Evolutionary conservation across 2,329 filamentous ascomycete species (phyloP).

Genomic region (Fusarium nurragi): DNA sequence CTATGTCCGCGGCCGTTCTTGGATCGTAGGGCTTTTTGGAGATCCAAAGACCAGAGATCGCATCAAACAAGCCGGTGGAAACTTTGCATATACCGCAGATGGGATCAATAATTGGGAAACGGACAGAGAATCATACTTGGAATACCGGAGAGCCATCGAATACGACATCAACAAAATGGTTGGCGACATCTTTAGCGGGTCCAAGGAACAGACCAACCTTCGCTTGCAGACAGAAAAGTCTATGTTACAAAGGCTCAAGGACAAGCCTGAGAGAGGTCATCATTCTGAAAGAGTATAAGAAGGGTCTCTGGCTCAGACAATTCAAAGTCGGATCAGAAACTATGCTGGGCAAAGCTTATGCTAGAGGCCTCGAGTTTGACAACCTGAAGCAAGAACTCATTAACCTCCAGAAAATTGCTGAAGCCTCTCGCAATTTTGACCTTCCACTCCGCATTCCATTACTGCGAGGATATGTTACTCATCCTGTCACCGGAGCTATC

Average conservation of each 20-base stretch:
- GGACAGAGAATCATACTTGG: constrained; percentile 6
- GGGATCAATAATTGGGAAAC: constrained; percentile 7
- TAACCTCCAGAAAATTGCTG: neutral
- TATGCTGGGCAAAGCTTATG: neutral
- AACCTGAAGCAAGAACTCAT: neutral
- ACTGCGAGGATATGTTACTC: neutral
- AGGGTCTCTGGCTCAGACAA: neutral
- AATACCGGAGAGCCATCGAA: constrained; percentile 7
- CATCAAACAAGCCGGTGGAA: constrained; percentile 3
- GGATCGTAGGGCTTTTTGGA: constrained; percentile 11
- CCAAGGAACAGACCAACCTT: constrained; percentile 1
- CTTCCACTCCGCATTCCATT: neutral
- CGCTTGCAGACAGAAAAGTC: neutral
- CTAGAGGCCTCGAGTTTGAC: neutral
- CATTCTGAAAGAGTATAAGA: neutral
- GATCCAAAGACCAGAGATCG: constrained; percentile 5
- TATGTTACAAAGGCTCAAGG: neutral
- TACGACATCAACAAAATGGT: constrained; percentile 22
- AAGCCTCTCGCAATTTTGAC: neutral
- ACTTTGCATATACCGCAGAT: neutral
- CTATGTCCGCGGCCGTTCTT: constrained; percentile 7
- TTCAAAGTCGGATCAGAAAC: neutral
- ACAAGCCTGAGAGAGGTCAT: neutral
- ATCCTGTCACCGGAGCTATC: neutral
- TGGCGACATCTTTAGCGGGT: neutral